phyloP scores from a whole-genome alignment of 768 basidiomycete genomes.

The Melanogaster broomeanus region DNA sequence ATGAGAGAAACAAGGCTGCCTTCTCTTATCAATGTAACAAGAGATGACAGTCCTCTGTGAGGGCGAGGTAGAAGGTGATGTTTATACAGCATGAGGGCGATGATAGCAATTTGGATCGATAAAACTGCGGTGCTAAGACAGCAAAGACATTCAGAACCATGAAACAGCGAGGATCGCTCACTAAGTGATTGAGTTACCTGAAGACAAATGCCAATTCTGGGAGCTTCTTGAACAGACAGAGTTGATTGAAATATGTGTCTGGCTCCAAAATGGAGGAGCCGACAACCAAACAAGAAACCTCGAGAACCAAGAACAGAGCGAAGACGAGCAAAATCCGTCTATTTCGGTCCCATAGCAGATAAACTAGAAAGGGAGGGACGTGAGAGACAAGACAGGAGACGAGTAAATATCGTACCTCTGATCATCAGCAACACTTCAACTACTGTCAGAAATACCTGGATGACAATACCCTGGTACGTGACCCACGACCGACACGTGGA shows the following conservation, averaged over 20 bases:
- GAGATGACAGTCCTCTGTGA: background rate
- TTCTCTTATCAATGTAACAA: constrained; percentile 4
- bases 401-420: constrained; percentile 3
- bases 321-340: constrained; percentile 3
- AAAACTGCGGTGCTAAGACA: constrained; percentile 1
- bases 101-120: no score
- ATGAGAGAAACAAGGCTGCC: constrained; percentile 1
- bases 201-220: constrained; percentile 3
- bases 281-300: constrained; percentile 1
- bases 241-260: constrained; percentile 2
- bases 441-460: constrained; percentile 3
- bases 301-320: background rate
- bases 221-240: constrained; percentile 7
- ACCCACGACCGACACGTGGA: constrained; percentile 9
- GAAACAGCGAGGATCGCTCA: background rate
- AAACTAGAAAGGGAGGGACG: background rate
- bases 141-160: background rate
- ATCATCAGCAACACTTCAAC: constrained; percentile 13
- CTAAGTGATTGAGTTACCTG: no score
- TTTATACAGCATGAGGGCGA: constrained; percentile 6
- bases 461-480: constrained; percentile 6
- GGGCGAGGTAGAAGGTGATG: background rate
- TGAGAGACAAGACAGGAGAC: background rate
- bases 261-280: background rate
- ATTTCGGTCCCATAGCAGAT: constrained; percentile 4